Percentiles rank a stretch among this genome's conserved stretches.
Conservation (phyloP, 106 monocot species). For the Apostasia shenzhenica region DNA sequence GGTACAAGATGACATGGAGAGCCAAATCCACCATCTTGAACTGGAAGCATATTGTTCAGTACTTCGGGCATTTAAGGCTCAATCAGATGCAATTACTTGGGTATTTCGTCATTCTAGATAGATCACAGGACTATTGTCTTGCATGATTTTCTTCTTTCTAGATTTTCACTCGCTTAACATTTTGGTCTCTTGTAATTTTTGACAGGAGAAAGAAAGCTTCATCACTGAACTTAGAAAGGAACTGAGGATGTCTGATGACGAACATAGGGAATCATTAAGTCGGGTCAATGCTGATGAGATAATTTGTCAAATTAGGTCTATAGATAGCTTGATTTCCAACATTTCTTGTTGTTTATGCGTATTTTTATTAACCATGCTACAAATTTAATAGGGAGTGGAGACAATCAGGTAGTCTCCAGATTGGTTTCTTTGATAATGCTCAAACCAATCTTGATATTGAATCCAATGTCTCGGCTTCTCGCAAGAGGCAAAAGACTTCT, state of each 20-base stretch:
- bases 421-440: slow-evolving; percentile 43
- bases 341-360: background rate
- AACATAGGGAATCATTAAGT: slow-evolving; percentile 77
- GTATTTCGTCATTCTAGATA: slow-evolving; percentile 20
- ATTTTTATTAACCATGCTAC: slow-evolving; percentile 1
- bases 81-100: slow-evolving; percentile 98
- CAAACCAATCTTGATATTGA: slow-evolving; percentile 50
- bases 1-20: slow-evolving; percentile 73
- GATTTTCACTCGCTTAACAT: background rate
- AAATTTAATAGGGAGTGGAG: slow-evolving; percentile 69
- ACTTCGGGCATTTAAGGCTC: slow-evolving; percentile 95
- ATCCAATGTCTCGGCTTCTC: slow-evolving; percentile 64
- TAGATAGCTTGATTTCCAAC: background rate
- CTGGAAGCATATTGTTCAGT: slow-evolving; percentile 92
- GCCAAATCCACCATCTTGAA: slow-evolving; percentile 86
- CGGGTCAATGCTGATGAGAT: slow-evolving; percentile 94
- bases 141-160: background rate
- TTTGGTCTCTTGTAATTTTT: background rate
- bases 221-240: slow-evolving; percentile 98
- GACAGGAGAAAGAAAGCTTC: slow-evolving; percentile 92
- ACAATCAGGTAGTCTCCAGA: slow-evolving; percentile 43
- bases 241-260: slow-evolving; percentile 89
- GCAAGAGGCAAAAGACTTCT: slow-evolving; percentile 74
- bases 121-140: too few species aligned
- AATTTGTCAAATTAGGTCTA: slow-evolving; percentile 85